phyloP scores from a whole-genome alignment of 306 rosid species.

The Echinosophora koreensis region DNA sequence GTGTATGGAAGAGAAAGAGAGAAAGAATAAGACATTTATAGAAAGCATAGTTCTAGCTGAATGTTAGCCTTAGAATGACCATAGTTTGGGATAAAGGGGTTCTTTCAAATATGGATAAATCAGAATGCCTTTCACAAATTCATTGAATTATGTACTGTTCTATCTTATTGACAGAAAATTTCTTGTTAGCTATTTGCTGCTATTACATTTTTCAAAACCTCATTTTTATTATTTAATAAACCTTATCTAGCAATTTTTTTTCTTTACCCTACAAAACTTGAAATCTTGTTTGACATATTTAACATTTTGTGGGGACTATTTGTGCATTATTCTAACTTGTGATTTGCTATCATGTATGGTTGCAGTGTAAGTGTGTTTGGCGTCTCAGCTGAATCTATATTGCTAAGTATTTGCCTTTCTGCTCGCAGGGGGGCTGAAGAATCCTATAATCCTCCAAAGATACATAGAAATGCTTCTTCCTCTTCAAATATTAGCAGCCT shows the following conservation, averaged over 20 bases:
- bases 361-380: constrained; percentile 92
- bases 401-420: constrained; percentile 23
- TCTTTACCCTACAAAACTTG: too few relatives aligned
- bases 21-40: background rate
- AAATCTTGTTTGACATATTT: too few relatives aligned
- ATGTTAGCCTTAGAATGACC: constrained; percentile 1
- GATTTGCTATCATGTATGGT: constrained; percentile 22
- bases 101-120: background rate
- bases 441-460: constrained; percentile 62
- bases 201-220: background rate
- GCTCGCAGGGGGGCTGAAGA: constrained; percentile 66
- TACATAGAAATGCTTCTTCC: constrained; percentile 87
- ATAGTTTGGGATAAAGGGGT: background rate
- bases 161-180: background rate
- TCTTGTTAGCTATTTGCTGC: background rate
- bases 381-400: constrained; percentile 91
- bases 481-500: constrained; percentile 80
- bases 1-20: constrained; percentile 38
- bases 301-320: too few relatives aligned
- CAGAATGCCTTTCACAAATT: background rate
- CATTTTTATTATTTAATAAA: background rate
- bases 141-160: constrained; percentile 5
- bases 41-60: constrained; percentile 32
- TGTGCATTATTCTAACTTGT: constrained; percentile 43
- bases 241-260: background rate